A percentile compares a stretch with the other conserved stretches of the same genome.
phyloP scores from a whole-genome alignment of 163 green algal genomes.

The Volvox carteri region DNA sequence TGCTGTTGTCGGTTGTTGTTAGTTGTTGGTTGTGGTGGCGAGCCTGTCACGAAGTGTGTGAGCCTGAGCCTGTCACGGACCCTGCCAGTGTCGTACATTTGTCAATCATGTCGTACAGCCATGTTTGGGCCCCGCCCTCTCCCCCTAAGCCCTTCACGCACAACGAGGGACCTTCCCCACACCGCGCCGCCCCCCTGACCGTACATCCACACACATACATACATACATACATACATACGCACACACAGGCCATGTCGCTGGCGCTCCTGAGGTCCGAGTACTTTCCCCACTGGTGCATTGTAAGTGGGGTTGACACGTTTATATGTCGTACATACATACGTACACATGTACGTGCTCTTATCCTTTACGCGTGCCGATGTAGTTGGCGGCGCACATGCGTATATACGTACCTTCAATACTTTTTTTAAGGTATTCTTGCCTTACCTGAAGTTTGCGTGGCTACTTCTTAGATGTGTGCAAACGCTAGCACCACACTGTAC shows the following conservation, averaged over 20 bases:
- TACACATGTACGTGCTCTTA: no score
- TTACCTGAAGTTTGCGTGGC: not conserved
- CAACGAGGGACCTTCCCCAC: not conserved
- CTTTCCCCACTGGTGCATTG: slow-evolving; percentile 4
- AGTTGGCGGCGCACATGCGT: not conserved
- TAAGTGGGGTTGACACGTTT: not conserved
- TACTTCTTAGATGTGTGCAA: not conserved
- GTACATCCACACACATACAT: not conserved
- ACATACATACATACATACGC: not conserved
- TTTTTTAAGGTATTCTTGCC: not conserved
- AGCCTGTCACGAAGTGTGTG: not conserved
- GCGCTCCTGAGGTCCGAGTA: not conserved
- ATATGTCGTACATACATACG: not conserved
- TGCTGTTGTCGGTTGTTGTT: no score
- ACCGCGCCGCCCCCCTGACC: not conserved
- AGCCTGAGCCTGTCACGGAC: not conserved
- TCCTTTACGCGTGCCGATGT: not conserved
- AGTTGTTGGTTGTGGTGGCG: no score
- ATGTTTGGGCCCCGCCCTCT: not conserved
- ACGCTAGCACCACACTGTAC: no score
- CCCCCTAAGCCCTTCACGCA: not conserved
- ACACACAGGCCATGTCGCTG: not conserved
- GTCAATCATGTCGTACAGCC: no score
- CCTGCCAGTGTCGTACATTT: no score
- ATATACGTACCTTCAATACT: not conserved